phyloP scores from a whole-genome alignment of 2,329 filamentous ascomycete genomes.

The Hypoxylon sp. region DNA sequence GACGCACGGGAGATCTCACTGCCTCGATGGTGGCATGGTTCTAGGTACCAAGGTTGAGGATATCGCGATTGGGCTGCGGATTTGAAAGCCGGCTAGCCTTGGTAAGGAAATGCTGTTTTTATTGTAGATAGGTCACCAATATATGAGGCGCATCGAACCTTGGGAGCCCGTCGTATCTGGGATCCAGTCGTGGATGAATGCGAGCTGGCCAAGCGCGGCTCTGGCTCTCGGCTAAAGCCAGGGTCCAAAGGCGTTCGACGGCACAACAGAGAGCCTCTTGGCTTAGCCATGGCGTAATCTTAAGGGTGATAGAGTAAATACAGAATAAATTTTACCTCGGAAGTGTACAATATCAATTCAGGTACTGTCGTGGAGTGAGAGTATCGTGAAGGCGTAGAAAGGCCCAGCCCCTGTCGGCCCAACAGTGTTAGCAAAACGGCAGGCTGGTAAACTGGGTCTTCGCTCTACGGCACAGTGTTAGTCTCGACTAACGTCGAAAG shows the following conservation, averaged over 20 bases:
- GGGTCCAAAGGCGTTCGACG: slow-evolving; percentile 8
- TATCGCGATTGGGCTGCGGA: slow-evolving; percentile 23
- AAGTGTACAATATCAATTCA: not conserved
- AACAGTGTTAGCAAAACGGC: slow-evolving; percentile 15
- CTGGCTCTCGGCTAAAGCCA: not conserved
- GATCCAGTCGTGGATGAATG: slow-evolving; percentile 1
- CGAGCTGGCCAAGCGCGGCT: slow-evolving; percentile 10
- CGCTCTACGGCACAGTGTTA: slow-evolving; percentile 3
- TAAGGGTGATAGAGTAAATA: not conserved
- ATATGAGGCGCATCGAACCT: slow-evolving; percentile 4
- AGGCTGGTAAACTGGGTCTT: slow-evolving; percentile 10
- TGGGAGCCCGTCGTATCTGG: not conserved
- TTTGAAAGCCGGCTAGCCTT: not conserved
- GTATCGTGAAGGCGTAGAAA: slow-evolving; percentile 11
- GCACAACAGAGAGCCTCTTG: not conserved
- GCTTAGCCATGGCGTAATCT: slow-evolving; percentile 9
- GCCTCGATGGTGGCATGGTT: slow-evolving; percentile 22
- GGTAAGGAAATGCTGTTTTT: not conserved
- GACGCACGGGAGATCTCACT: slow-evolving; percentile 11
- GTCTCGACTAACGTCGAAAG: slow-evolving; percentile 1
- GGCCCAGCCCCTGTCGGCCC: not conserved
- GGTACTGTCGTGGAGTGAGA: slow-evolving; percentile 9
- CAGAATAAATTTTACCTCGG: not conserved
- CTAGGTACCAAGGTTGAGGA: slow-evolving; percentile 29
- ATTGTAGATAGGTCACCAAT: slow-evolving; percentile 12